phyloP scores from a whole-genome alignment of 2,329 filamentous ascomycete species.

The Trichoderma sp. region DNA sequence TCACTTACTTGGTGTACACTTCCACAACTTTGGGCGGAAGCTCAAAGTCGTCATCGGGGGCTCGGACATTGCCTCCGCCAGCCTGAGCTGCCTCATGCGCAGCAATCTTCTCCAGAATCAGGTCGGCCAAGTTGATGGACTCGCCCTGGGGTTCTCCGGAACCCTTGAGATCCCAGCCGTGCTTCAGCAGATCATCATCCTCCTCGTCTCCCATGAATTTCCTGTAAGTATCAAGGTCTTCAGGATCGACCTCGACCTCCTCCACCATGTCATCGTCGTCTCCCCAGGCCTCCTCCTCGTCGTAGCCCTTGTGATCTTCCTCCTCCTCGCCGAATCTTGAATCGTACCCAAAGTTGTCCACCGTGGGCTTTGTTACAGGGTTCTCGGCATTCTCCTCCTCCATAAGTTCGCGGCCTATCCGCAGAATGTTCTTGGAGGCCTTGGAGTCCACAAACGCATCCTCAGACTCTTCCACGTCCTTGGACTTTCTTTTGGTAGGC shows the following conservation, averaged over 20 bases:
- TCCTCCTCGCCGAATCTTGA: constrained; percentile 63
- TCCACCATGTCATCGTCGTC: constrained; percentile 73
- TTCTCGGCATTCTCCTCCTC: constrained; percentile 64
- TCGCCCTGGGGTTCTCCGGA: constrained; percentile 46
- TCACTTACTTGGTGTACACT: constrained; percentile 77
- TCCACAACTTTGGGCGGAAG: constrained; percentile 89
- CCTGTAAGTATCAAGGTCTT: constrained; percentile 86
- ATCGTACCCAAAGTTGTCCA: constrained; percentile 72
- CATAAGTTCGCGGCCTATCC: constrained; percentile 82
- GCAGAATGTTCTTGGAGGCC: constrained; percentile 82
- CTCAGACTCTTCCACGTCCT: constrained; percentile 58
- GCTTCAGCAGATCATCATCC: constrained; percentile 69
- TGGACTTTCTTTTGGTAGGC: constrained; percentile 67
- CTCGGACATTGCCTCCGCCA: constrained; percentile 41
- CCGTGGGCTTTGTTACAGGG: constrained; percentile 40
- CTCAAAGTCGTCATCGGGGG: constrained; percentile 76
- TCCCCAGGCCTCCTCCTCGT: constrained; percentile 68
- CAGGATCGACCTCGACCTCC: constrained; percentile 79
- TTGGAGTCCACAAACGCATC: constrained; percentile 81
- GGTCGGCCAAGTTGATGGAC: constrained; percentile 79
- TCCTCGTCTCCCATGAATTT: constrained; percentile 78
- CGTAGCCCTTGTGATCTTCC: constrained; percentile 41
- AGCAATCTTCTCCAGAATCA: constrained; percentile 93
- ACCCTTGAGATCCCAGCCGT: constrained; percentile 53
- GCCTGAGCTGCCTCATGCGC: constrained; percentile 74